phyloP scores from a whole-genome alignment of 2,329 filamentous ascomycete species.

The Aureobasidium musti region DNA sequence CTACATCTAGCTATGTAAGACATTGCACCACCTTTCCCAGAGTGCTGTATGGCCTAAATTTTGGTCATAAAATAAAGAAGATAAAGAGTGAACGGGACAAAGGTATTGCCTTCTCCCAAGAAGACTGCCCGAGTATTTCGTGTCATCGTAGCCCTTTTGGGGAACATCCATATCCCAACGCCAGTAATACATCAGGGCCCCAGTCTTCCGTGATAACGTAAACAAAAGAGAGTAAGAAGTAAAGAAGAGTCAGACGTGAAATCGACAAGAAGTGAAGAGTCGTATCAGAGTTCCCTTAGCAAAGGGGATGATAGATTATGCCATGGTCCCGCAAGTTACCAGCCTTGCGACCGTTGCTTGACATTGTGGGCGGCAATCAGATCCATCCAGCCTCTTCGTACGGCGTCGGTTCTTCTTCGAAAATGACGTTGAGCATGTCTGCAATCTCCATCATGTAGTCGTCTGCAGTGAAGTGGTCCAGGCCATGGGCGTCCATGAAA shows the following conservation, averaged over 20 bases:
- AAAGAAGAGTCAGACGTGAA: constrained; percentile 15
- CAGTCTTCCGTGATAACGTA: constrained; percentile 28
- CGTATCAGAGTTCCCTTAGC: constrained; percentile 8
- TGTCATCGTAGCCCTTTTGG: constrained; percentile 26
- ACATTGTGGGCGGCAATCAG: constrained; percentile 30
- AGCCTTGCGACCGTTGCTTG: constrained; percentile 31
- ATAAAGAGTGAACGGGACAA: constrained; percentile 29
- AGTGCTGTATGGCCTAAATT: constrained; percentile 27
- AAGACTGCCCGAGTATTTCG: constrained; percentile 29
- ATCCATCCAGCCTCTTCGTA: constrained; percentile 34
- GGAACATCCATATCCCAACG: constrained; percentile 28
- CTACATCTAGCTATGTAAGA: constrained; percentile 22
- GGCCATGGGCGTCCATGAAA: constrained; percentile 67
- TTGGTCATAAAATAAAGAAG: constrained; percentile 20
- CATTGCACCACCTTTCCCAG: constrained; percentile 10
- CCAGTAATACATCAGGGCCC: constrained; percentile 27
- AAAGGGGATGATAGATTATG: constrained; percentile 11
- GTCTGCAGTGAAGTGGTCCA: constrained; percentile 72
- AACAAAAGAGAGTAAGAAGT: constrained; percentile 30
- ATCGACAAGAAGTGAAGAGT: constrained; percentile 30
- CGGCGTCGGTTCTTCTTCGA: constrained; percentile 35
- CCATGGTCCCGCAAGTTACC: constrained; percentile 28
- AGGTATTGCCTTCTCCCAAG: constrained; percentile 24
- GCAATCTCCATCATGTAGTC: constrained; percentile 85
- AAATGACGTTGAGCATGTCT: constrained; percentile 59